phyloP scores from a whole-genome alignment of 305 asterid species.

The Fraxinus xanthoxyloides region DNA sequence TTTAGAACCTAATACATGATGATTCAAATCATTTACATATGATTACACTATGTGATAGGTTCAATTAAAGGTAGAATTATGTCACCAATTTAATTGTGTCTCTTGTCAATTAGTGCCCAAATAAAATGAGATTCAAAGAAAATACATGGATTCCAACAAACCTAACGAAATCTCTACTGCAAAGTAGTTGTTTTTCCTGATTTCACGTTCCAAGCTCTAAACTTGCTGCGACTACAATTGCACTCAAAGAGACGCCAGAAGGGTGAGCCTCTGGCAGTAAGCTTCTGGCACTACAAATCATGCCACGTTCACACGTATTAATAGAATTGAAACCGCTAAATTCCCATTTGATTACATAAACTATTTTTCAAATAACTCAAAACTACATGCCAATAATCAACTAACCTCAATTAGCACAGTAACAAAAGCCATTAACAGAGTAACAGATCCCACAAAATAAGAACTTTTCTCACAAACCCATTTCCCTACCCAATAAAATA shows the following conservation, averaged over 20 bases:
- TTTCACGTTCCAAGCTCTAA: constrained; percentile 8
- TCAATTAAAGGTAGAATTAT: no score
- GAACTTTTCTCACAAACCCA: not conserved
- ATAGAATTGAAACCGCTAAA: not conserved
- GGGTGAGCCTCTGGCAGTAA: not conserved
- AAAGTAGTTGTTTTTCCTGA: not conserved
- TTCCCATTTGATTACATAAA: not conserved
- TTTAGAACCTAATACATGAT: not conserved
- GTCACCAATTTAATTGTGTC: no score
- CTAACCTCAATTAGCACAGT: not conserved
- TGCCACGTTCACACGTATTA: constrained; percentile 10
- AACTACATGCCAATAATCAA: not conserved
- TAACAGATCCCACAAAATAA: constrained; percentile 1
- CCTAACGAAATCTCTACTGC: not conserved
- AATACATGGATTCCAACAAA: not conserved
- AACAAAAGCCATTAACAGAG: not conserved
- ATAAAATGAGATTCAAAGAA: not conserved
- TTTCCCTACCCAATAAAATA: not conserved
- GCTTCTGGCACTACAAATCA: constrained; percentile 4
- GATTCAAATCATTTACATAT: not conserved
- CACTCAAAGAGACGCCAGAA: not conserved
- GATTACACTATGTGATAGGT: no score
- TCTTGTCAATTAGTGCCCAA: not conserved
- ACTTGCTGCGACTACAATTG: not conserved
- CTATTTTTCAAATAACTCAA: not conserved